Percentiles rank a stretch among this genome's conserved stretches.
Evolutionary conservation across 2,329 filamentous ascomycete species (phyloP).

Genomic region (Aspergillus ruber): DNA sequence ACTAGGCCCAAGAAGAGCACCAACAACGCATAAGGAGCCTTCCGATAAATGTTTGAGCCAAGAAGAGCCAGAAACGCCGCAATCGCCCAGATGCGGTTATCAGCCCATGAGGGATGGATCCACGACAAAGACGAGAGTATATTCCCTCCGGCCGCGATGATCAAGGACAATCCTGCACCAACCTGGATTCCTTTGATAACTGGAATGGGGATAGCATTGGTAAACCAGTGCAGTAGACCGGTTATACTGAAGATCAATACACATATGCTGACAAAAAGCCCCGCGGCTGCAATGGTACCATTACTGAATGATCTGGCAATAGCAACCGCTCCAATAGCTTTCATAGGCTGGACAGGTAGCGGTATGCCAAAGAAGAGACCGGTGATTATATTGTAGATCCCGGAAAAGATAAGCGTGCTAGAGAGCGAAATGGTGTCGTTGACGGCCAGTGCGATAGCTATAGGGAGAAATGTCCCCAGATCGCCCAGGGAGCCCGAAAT

Average conservation of each 20-base stretch:
- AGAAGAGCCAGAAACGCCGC: slow-evolving; percentile 66
- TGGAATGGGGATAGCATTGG: slow-evolving; percentile 69
- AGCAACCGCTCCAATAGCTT: slow-evolving; percentile 86
- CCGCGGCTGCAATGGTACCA: slow-evolving; percentile 71
- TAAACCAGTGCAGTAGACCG: slow-evolving; percentile 68
- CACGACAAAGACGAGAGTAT: slow-evolving; percentile 65
- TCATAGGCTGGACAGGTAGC: slow-evolving; percentile 82
- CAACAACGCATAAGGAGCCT: slow-evolving; percentile 70
- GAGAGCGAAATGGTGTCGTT: slow-evolving; percentile 74
- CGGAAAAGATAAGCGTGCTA: slow-evolving; percentile 81
- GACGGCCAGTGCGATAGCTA: slow-evolving; percentile 77
- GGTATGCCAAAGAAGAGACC: slow-evolving; percentile 81
- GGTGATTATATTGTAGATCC: slow-evolving; percentile 77
- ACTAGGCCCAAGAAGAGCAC: slow-evolving; percentile 64
- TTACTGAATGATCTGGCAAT: slow-evolving; percentile 62
- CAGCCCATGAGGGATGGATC: slow-evolving; percentile 58
- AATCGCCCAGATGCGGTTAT: slow-evolving; percentile 75
- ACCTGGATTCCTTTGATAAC: slow-evolving; percentile 94
- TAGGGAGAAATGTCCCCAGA: slow-evolving; percentile 79
- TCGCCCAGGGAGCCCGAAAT: slow-evolving; percentile 86
- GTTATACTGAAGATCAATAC: slow-evolving; percentile 74
- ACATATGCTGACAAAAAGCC: slow-evolving; percentile 67
- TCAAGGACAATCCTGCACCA: slow-evolving; percentile 77
- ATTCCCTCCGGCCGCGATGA: slow-evolving; percentile 66
- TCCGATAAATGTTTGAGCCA: slow-evolving; percentile 56